Percentiles rank a stretch among this genome's conserved stretches.
Conservation (phyloP, 192 early-diverging fungal species). For the Dispira simplex region DNA sequence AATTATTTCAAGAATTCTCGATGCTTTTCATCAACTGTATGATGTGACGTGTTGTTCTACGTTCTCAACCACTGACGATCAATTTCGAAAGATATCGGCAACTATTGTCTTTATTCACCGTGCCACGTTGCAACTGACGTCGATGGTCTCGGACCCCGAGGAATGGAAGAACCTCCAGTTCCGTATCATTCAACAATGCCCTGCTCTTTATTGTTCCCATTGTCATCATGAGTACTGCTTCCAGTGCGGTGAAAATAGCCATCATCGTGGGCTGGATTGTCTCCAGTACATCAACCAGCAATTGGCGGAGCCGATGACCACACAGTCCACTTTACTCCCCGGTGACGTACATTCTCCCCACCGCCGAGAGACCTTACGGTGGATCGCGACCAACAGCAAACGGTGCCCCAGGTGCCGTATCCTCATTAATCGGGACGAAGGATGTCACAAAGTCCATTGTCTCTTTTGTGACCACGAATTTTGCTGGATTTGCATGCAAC, state of each 20-base stretch:
- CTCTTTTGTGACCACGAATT: not conserved
- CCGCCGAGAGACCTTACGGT: not conserved
- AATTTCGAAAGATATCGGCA: too few species aligned
- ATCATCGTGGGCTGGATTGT: not conserved
- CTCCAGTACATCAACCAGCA: not conserved
- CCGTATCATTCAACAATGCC: not conserved
- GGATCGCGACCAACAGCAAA: not conserved
- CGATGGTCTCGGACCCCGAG: not conserved
- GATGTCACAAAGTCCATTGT: not conserved
- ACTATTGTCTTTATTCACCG: too few species aligned
- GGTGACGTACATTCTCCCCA: too few species aligned
- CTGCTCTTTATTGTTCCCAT: not conserved
- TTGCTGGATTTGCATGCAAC: not conserved
- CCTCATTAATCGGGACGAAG: slow-evolving; percentile 1
- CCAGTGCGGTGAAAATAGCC: not conserved
- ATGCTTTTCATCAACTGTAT: too few species aligned
- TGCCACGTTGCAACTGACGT: too few species aligned
- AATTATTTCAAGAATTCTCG: too few species aligned
- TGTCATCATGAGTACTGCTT: not conserved
- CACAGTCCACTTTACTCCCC: too few species aligned
- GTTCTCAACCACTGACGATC: too few species aligned
- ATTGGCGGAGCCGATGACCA: too few species aligned
- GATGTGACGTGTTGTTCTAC: too few species aligned
- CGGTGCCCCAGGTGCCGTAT: not conserved
- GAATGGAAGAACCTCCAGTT: not conserved